A percentile compares a stretch with the other conserved stretches of the same genome.
Evolutionary conservation across 306 rosid genomes (phyloP).

Genomic region (Dicorynia guianensis): DNA sequence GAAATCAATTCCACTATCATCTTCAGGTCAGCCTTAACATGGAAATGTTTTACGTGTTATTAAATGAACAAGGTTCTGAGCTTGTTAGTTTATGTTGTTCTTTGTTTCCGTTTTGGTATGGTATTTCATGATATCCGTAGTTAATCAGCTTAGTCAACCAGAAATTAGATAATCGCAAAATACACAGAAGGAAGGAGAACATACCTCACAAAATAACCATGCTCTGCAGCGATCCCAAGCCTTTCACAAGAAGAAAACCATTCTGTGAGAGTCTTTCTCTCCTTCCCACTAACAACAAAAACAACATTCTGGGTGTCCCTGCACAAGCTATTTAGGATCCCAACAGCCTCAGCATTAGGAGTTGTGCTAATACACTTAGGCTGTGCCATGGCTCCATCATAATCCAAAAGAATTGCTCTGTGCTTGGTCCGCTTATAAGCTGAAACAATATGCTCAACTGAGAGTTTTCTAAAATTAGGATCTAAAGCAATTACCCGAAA

Average conservation of each 20-base stretch:
- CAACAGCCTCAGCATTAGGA: slow-evolving; percentile 54
- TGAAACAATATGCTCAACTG: slow-evolving; percentile 65
- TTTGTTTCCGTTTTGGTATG: not conserved
- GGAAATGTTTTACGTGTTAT: not conserved
- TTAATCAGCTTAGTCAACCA: not conserved
- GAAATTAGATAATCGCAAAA: not conserved
- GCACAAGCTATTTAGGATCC: slow-evolving; percentile 55
- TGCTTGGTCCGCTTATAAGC: slow-evolving; percentile 61
- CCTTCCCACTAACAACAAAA: slow-evolving; percentile 68
- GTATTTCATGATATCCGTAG: not conserved
- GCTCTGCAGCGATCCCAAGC: slow-evolving; percentile 72
- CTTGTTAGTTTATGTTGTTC: not conserved
- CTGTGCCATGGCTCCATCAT: slow-evolving; percentile 60
- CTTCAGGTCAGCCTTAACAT: not conserved
- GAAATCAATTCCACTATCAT: no score
- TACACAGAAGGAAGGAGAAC: not conserved
- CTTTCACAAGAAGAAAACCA: slow-evolving; percentile 64
- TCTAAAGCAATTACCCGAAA: slow-evolving; percentile 68
- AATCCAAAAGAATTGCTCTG: slow-evolving; percentile 65
- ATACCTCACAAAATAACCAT: slow-evolving; percentile 66
- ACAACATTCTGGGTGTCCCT: slow-evolving; percentile 61
- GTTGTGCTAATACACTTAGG: slow-evolving; percentile 52
- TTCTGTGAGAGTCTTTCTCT: slow-evolving; percentile 50
- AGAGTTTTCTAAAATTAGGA: slow-evolving; percentile 67
- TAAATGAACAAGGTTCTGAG: not conserved